Conservation (phyloP, 345 rosid species). For the Salix exigua region DNA sequence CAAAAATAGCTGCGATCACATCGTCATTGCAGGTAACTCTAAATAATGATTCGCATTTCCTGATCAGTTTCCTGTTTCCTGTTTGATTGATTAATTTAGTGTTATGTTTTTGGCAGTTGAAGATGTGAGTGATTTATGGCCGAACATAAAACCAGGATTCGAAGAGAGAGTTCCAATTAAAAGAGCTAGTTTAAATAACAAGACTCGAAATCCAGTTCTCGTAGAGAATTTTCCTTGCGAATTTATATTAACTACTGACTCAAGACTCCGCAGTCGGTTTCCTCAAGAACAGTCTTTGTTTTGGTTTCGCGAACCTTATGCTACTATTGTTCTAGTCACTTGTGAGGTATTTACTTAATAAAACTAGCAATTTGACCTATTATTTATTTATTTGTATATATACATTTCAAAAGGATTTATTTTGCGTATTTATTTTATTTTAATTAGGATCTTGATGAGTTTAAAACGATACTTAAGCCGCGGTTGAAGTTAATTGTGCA, state of each 20-base stretch:
- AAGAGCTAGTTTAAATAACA: constrained; percentile 73
- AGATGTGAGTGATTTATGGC: constrained; percentile 96
- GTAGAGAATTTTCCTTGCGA: constrained; percentile 83
- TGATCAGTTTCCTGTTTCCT: neutral
- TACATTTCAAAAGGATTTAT: neutral
- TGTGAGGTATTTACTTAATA: constrained; percentile 66
- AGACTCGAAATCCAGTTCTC: constrained; percentile 72
- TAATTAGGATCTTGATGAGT: constrained; percentile 89
- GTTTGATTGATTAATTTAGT: neutral
- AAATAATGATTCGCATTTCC: neutral
- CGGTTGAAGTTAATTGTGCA: constrained; percentile 84
- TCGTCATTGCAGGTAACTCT: constrained; percentile 71
- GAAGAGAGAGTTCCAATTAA: constrained; percentile 69
- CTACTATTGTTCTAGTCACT: constrained; percentile 82
- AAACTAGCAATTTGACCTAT: neutral
- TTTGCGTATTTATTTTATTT: neutral
- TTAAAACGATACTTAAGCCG: constrained; percentile 89
- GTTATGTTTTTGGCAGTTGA: constrained; percentile 49
- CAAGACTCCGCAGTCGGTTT: constrained; percentile 86
- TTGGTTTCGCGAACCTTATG: constrained; percentile 95
- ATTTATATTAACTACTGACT: constrained; percentile 79
- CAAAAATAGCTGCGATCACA: constrained; percentile 64
- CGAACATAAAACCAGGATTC: constrained; percentile 60
- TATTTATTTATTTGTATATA: neutral
- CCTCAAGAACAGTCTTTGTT: constrained; percentile 79